These are phyloP conservation scores for Diaporthe caulivora DNA, from an alignment of 2,329 filamentous ascomycete species.

Conservation along the genomic window DNA sequence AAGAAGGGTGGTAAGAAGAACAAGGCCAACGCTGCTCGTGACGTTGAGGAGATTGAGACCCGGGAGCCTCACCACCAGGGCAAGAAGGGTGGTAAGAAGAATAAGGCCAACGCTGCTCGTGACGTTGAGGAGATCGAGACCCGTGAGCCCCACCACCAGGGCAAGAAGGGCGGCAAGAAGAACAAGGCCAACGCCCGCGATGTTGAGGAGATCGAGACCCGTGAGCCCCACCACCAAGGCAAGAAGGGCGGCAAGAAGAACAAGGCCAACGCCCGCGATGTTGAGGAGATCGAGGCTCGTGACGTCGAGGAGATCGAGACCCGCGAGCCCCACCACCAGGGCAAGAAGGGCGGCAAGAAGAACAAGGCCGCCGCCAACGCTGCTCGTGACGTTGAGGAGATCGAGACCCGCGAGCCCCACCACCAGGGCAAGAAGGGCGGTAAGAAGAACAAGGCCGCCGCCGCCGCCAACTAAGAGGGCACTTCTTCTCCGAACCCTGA, in stretches of 20 bases:
- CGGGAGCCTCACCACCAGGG: conserved; percentile 37
- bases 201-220: conserved; percentile 37
- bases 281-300: conserved; percentile 8
- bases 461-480: conserved; percentile 7
- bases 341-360: conserved; percentile 32
- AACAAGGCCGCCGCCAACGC: neutral
- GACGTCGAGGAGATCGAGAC: conserved; percentile 36
- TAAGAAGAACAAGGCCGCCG: conserved; percentile 35
- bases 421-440: conserved; percentile 43
- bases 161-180: conserved; percentile 43
- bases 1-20: conserved; percentile 37
- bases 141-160: conserved; percentile 35
- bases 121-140: conserved; percentile 32
- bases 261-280: neutral
- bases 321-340: conserved; percentile 43
- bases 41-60: conserved; percentile 30
- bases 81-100: conserved; percentile 33
- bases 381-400: neutral
- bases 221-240: conserved; percentile 43
- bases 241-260: conserved; percentile 29
- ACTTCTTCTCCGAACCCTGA: no score
- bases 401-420: conserved; percentile 37
- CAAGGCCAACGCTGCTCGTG: conserved; percentile 31
- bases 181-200: neutral
- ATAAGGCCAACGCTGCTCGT: neutral